Evolutionary conservation across 1,139 yeast species (phyloP), one percentile per base, ranked within the genome.

Genomic region (Magnusiomyces paraingens): DNA sequence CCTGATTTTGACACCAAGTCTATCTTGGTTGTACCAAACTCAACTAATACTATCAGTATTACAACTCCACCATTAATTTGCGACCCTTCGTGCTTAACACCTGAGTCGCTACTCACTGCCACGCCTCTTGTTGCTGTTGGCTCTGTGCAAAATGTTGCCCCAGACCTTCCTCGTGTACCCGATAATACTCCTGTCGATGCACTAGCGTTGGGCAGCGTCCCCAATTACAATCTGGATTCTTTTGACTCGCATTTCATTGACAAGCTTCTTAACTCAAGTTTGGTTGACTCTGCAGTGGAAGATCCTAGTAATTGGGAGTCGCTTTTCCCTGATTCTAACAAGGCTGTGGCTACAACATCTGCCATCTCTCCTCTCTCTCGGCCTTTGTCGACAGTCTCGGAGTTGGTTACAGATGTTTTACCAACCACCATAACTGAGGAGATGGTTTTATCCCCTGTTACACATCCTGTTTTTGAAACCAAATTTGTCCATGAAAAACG

Each of bases 401-500:
- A 20, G 14, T 4, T 4, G 4, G 35, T 22, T 10, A 4, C 47
- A 15, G 47, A 22, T 10, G 4, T 20, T 8, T 8, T 44, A 29
- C 6, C 32, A 10, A 21, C 47, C 11, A 12, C 32, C 15, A 5
- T 29, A 5, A 10, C 15, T 17, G 15, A 5, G 8, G 32, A 26
- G 26, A n/a, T 15, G 26, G 18, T 5, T 21, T 44, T 12, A n/a
- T 29, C 35, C n/a, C n/a, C 14, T 21, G 11, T 12, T 21, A n/a
- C 21, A 32, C 40, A 36, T 5, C 40, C 40, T n/a, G 3, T 36
- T 3, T 32, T 52, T 22, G 49, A 44, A 5, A 48, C 51, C 45
- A 49, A 49, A 21, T 59, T 59, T 50, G 51, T 51, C 15, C 52
- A 54, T 18, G 62, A 59, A 51, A 56, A 57, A 54, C 55, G 60